phyloP scores from a whole-genome alignment of 345 rosid species.

The Gossypium bickii region DNA sequence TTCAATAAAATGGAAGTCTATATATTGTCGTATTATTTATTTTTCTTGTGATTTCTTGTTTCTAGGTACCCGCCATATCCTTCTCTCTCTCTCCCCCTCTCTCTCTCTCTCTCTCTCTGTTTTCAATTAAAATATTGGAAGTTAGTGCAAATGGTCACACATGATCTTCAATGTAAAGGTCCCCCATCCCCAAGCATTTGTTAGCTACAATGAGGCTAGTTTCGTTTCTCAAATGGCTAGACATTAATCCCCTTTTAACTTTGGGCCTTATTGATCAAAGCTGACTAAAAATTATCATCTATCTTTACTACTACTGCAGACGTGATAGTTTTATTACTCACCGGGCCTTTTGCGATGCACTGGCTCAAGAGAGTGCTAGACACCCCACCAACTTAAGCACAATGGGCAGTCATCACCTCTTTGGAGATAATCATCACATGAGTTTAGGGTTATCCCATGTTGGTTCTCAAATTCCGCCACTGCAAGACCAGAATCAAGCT shows the following conservation, averaged over 20 bases:
- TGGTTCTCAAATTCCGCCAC: constrained; percentile 37
- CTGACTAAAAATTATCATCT: neutral
- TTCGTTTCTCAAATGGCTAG: neutral
- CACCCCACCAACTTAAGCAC: constrained; percentile 54
- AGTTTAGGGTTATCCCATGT: constrained; percentile 45
- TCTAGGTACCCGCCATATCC: neutral
- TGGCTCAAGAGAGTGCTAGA: constrained; percentile 72
- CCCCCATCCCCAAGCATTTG: constrained; percentile 7
- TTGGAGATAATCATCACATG: constrained; percentile 37
- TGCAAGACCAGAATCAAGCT: constrained; percentile 28
- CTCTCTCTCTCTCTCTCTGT: neutral
- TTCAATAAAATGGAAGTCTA: neutral
- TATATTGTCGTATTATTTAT: neutral
- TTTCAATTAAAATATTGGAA: constrained; percentile 1
- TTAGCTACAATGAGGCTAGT: neutral
- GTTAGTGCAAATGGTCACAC: neutral
- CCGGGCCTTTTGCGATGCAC: constrained; percentile 81
- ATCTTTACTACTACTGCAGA: constrained; percentile 31
- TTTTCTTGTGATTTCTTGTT: neutral
- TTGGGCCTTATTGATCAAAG: neutral
- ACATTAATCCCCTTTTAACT: neutral
- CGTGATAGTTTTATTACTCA: constrained; percentile 89
- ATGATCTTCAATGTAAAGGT: neutral
- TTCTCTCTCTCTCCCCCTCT: neutral
- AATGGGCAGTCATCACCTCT: constrained; percentile 43